These are phyloP conservation scores for Plasmodium malariae DNA, from an alignment of 169 alveolate genomes.

Conservation along the genomic window DNA sequence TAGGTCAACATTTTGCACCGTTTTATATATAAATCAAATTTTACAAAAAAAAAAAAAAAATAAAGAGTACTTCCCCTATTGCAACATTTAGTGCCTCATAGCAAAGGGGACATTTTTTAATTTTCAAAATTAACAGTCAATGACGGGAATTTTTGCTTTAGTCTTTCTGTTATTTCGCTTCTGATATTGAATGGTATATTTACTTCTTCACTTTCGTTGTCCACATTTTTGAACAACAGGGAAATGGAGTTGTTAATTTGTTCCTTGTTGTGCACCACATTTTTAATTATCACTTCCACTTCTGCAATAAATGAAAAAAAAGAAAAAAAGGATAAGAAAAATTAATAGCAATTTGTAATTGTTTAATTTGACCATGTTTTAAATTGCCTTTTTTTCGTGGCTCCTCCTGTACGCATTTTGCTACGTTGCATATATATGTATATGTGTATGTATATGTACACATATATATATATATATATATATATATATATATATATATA, in stretches of 20 bases:
- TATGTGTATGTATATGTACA: neutral
- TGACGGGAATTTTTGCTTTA: conserved; percentile 69
- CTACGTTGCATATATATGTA: neutral
- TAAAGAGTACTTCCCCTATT: too few relatives aligned
- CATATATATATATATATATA: neutral
- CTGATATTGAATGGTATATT: conserved; percentile 54
- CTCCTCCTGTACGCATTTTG: neutral
- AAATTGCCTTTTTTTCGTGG: too few relatives aligned
- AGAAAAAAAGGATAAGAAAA: neutral
- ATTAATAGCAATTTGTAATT: too few relatives aligned
- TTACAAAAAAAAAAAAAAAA: conserved; percentile 26
- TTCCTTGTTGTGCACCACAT: conserved; percentile 58
- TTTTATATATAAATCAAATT: too few relatives aligned
- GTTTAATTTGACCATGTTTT: too few relatives aligned
- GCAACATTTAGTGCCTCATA: conserved; percentile 18
- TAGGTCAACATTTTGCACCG: too few relatives aligned
- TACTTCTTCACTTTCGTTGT: conserved; percentile 26
- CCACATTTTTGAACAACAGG: conserved; percentile 28
- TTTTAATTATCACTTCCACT: conserved; percentile 49
- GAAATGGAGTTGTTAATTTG: conserved; percentile 62
- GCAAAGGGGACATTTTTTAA: too few relatives aligned
- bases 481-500: too few relatives aligned
- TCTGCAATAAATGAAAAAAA: conserved; percentile 14
- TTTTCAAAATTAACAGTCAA: conserved; percentile 71
- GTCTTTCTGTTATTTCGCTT: conserved; percentile 73